phyloP scores from a whole-genome alignment of 805 yeast genomes.

The Wickerhamiella brachini region DNA sequence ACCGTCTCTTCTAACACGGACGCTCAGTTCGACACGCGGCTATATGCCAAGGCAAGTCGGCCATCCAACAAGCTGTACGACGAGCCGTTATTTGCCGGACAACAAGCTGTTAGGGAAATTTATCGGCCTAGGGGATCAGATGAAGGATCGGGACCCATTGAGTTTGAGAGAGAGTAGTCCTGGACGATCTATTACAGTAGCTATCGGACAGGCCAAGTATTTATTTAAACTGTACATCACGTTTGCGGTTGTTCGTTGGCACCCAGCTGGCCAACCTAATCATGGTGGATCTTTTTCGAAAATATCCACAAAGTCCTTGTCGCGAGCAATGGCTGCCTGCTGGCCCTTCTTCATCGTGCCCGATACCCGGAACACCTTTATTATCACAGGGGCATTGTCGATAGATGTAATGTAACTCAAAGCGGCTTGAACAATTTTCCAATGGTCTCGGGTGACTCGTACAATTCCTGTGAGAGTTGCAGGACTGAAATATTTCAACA shows the following conservation, averaged over 20 bases:
- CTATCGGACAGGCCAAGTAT: too few relatives aligned
- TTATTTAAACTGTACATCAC: too few relatives aligned
- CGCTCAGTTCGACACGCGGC: conserved; percentile 43
- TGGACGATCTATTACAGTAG: too few relatives aligned
- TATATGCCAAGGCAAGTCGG: conserved; percentile 32
- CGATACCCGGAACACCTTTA: conserved; percentile 56
- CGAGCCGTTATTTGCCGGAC: conserved; percentile 41
- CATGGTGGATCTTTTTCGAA: not conserved
- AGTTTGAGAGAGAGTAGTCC: conserved; percentile 29
- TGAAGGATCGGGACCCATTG: conserved; percentile 30
- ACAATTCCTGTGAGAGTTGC: conserved; percentile 75
- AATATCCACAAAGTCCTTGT: conserved; percentile 15
- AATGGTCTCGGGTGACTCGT: conserved; percentile 56
- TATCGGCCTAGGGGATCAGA: conserved; percentile 31
- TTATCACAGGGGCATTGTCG: conserved; percentile 35
- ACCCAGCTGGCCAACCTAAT: too few relatives aligned
- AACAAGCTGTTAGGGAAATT: conserved; percentile 36
- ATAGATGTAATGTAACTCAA: conserved; percentile 33
- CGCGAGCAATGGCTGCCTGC: conserved; percentile 44
- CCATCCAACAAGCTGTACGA: conserved; percentile 35
- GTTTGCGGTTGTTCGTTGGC: too few relatives aligned
- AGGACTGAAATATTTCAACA: conserved; percentile 66
- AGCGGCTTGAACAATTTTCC: conserved; percentile 52
- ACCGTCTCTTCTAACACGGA: conserved; percentile 20
- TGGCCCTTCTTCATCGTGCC: conserved; percentile 85